A percentile compares a stretch with the other conserved stretches of the same genome.
Conservation (phyloP, 805 yeast genomes). For the Priceomyces melissophilus region DNA sequence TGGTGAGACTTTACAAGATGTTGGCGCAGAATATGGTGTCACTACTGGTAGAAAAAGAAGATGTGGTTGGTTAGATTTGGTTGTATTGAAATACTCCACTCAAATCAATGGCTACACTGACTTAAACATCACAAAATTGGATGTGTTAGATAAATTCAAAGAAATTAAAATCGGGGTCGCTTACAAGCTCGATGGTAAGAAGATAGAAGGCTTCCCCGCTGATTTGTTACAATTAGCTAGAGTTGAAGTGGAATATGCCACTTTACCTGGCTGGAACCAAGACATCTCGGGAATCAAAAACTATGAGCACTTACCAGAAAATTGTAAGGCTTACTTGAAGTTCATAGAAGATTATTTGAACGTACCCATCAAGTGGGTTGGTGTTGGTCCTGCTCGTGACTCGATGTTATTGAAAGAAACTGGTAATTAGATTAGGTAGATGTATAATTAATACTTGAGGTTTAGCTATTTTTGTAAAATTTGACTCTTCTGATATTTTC, state of each 20-base stretch:
- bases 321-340: conserved; percentile 79
- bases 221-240: conserved; percentile 78
- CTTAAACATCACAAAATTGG: conserved; percentile 91
- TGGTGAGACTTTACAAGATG: conserved; percentile 83
- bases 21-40: conserved; percentile 96
- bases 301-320: conserved; percentile 79
- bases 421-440: conserved; percentile 5
- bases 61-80: conserved; percentile 98
- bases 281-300: conserved; percentile 70
- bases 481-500: not conserved
- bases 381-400: conserved; percentile 97
- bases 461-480: not conserved
- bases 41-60: conserved; percentile 99
- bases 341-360: conserved; percentile 81
- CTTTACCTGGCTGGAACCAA: conserved; percentile 91
- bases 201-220: conserved; percentile 82
- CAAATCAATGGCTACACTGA: conserved; percentile 93
- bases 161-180: conserved; percentile 86
- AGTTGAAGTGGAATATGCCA: conserved; percentile 88
- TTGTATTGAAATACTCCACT: conserved; percentile 87
- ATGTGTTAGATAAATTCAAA: conserved; percentile 85
- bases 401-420: conserved; percentile 69
- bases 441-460: not conserved
- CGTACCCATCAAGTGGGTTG: conserved; percentile 94
- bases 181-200: conserved; percentile 76